Conservation (phyloP, 2,329 filamentous ascomycete species). For the Boeremia exigua region DNA sequence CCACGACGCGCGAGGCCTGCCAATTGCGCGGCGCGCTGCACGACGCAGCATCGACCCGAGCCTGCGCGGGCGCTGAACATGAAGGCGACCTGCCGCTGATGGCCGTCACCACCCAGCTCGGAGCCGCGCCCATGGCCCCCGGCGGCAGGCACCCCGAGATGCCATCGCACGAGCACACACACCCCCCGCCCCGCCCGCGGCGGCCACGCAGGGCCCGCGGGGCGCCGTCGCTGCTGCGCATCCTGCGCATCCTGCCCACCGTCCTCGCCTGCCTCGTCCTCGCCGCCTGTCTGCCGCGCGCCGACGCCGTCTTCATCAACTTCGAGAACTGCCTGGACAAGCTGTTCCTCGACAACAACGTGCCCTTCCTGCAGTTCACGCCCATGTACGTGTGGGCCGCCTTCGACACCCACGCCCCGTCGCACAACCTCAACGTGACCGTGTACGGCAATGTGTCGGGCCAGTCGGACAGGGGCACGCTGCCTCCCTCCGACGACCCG, state of each 20-base stretch:
- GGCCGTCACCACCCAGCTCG: conserved; percentile 30
- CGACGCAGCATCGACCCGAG: conserved; percentile 9
- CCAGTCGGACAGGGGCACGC: conserved; percentile 60
- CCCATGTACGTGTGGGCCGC: conserved; percentile 76
- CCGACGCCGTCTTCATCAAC: conserved; percentile 65
- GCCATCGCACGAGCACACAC: conserved; percentile 37
- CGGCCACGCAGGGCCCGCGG: conserved; percentile 35
- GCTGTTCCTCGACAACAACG: conserved; percentile 61
- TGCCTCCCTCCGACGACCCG: conserved; percentile 66
- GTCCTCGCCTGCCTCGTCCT: conserved; percentile 35
- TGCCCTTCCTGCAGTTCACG: conserved; percentile 76
- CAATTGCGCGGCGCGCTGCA: conserved; percentile 8
- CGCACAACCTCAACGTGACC: conserved; percentile 74
- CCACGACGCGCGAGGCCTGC: not conserved
- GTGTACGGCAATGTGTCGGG: conserved; percentile 93
- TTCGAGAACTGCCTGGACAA: conserved; percentile 83
- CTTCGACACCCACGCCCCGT: conserved; percentile 68
- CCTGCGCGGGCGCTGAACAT: conserved; percentile 29
- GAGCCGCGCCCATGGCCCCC: conserved; percentile 11
- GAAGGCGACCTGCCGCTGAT: conserved; percentile 37
- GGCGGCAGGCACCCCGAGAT: conserved; percentile 25
- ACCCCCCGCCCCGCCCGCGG: conserved; percentile 38
- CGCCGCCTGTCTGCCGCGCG: conserved; percentile 31
- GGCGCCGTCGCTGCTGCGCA: conserved; percentile 9
- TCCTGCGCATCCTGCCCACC: conserved; percentile 19